Evolutionary conservation across 129 eudicot species (phyloP).

Genomic region (Artemisia tridentata): DNA sequence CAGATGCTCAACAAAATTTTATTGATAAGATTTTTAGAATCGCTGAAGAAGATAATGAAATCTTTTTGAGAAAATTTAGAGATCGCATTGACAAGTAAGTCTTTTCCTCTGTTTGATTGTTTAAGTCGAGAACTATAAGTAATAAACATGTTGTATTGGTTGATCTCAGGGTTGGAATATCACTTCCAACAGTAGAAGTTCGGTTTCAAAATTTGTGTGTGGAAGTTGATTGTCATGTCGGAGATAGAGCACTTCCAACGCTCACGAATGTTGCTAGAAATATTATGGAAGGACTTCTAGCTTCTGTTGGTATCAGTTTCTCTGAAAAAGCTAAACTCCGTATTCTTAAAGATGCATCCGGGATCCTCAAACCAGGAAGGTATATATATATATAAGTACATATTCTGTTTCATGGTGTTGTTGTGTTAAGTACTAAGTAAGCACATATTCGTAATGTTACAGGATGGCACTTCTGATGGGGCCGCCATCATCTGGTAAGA

Average conservation of each 20-base stretch:
- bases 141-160: neutral
- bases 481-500: slow-evolving; percentile 75
- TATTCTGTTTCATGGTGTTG: too few species aligned
- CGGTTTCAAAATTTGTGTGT: slow-evolving; percentile 42
- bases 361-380: slow-evolving; percentile 59
- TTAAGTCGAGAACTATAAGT: neutral
- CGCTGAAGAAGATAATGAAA: slow-evolving; percentile 82
- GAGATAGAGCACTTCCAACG: slow-evolving; percentile 57
- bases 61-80: slow-evolving; percentile 60
- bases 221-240: slow-evolving; percentile 51
- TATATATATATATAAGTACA: slow-evolving; percentile 10
- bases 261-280: slow-evolving; percentile 42
- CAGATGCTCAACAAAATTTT: slow-evolving; percentile 53
- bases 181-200: slow-evolving; percentile 50
- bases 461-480: slow-evolving; percentile 70
- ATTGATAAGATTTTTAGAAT: slow-evolving; percentile 57
- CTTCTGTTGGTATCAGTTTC: slow-evolving; percentile 40
- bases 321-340: slow-evolving; percentile 37
- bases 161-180: slow-evolving; percentile 46
- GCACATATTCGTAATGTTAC: slow-evolving; percentile 8
- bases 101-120: neutral
- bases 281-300: slow-evolving; percentile 35
- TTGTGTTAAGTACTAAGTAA: too few species aligned
- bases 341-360: slow-evolving; percentile 47
- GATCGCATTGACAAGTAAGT: slow-evolving; percentile 73